Conservation (phyloP, 2,329 filamentous ascomycete species). For the Fusarium protoensiforme region DNA sequence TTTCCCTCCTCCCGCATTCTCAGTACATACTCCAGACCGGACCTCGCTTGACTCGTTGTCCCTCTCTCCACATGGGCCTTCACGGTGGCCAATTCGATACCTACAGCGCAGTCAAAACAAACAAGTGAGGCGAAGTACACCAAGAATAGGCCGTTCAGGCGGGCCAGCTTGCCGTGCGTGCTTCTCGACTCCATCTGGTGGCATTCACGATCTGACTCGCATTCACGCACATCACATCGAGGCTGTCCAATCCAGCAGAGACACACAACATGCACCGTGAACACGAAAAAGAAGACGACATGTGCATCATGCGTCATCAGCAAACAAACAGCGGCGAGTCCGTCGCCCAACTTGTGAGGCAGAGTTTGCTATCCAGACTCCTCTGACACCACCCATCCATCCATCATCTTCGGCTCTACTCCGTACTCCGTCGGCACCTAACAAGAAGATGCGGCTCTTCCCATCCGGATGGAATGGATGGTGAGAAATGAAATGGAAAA, state of each 20-base stretch:
- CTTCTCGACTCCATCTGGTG: constrained; percentile 17
- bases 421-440: not conserved
- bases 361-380: constrained; percentile 12
- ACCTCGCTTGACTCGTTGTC: not conserved
- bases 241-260: constrained; percentile 28
- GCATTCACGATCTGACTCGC: constrained; percentile 29
- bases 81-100: constrained; percentile 36
- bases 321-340: not conserved
- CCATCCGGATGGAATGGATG: not conserved
- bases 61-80: not conserved
- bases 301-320: not conserved
- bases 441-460: constrained; percentile 24
- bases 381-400: not conserved
- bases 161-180: constrained; percentile 5
- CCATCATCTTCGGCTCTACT: not conserved
- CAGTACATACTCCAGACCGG: not conserved
- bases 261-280: constrained; percentile 32
- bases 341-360: constrained; percentile 1
- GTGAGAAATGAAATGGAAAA: not conserved
- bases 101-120: constrained; percentile 1
- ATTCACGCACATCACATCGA: constrained; percentile 8
- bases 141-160: constrained; percentile 12
- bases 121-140: constrained; percentile 14
- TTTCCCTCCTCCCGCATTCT: not conserved
- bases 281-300: not conserved